A percentile compares a stretch with the other conserved stretches of the same genome.
Conservation (phyloP, 768 basidiomycete genomes). For the Melanogaster broomeanus region DNA sequence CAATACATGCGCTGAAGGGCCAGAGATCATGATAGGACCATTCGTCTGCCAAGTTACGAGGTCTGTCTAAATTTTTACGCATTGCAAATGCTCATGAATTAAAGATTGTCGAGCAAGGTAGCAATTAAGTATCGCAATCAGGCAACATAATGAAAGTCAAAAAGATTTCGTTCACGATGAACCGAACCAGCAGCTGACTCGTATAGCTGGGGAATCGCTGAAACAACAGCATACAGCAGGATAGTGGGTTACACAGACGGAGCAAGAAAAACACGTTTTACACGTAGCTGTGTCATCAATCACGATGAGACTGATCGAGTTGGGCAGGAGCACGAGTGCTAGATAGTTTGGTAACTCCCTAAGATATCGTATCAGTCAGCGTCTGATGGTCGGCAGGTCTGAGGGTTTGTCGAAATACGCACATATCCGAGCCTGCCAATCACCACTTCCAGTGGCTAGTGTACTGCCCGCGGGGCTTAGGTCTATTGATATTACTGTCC, state of each 20-base stretch:
- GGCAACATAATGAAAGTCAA: conserved; percentile 5
- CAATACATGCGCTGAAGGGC: no score
- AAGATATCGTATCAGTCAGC: conserved; percentile 4
- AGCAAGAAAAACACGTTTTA: conserved; percentile 31
- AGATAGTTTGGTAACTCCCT: conserved; percentile 35
- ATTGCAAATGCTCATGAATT: background rate
- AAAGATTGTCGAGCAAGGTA: conserved; percentile 1
- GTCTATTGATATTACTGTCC: conserved; percentile 69
- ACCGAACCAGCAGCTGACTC: conserved; percentile 8
- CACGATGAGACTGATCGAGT: conserved; percentile 4
- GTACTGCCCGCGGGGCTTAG: conserved; percentile 60
- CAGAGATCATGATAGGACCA: no score
- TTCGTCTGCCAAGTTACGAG: no score
- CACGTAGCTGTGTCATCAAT: conserved; percentile 22
- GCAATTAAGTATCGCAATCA: background rate
- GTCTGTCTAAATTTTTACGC: background rate
- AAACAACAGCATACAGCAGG: conserved; percentile 1
- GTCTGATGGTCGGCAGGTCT: background rate
- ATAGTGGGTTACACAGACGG: conserved; percentile 19
- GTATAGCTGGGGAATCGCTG: conserved; percentile 21
- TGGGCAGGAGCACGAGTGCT: conserved; percentile 7
- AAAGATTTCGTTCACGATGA: conserved; percentile 6
- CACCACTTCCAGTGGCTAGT: conserved; percentile 71
- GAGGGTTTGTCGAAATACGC: conserved; percentile 21
- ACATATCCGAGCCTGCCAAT: conserved; percentile 75